Evolutionary conservation across 768 basidiomycete species (phyloP).

Genomic region (Mycena rebaudengoi): DNA sequence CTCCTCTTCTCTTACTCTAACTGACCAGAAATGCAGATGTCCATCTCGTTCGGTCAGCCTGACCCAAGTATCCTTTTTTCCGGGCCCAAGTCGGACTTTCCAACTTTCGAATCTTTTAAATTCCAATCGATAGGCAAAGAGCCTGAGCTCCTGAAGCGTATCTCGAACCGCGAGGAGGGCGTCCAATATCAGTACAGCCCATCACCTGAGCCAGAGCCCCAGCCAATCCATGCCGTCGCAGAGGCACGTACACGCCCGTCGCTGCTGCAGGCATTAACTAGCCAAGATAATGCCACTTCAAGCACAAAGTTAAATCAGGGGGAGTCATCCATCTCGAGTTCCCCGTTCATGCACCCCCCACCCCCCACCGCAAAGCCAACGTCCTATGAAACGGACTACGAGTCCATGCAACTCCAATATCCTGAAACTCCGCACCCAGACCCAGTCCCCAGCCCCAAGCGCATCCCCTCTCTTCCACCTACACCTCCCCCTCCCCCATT

Average conservation of each 20-base stretch:
- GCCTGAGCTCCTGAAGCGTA: conserved; percentile 60
- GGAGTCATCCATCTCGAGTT: too few species aligned
- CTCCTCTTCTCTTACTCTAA: background rate
- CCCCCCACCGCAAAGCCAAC: background rate
- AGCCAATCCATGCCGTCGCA: background rate
- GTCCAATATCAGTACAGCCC: conserved; percentile 33
- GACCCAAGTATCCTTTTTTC: conserved; percentile 17
- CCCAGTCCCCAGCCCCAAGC: background rate
- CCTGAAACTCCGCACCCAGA: conserved; percentile 4
- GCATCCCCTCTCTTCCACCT: background rate
- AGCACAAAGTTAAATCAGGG: too few species aligned
- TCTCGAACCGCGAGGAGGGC: conserved; percentile 46
- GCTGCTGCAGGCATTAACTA: conserved; percentile 19
- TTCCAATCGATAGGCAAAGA: conserved; percentile 64
- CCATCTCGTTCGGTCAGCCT: conserved; percentile 6
- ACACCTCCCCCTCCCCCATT: conserved; percentile 13
- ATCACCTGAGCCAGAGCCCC: conserved; percentile 26
- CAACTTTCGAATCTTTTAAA: conserved; percentile 41
- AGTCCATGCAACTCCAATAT: conserved; percentile 20
- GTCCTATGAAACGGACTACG: background rate
- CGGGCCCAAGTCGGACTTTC: background rate
- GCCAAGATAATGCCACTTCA: too few species aligned
- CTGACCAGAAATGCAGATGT: conserved; percentile 2
- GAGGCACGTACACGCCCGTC: conserved; percentile 20
- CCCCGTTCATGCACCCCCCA: too few species aligned